phyloP scores from a whole-genome alignment of 768 basidiomycete species.

The Dioszegia hungarica region DNA sequence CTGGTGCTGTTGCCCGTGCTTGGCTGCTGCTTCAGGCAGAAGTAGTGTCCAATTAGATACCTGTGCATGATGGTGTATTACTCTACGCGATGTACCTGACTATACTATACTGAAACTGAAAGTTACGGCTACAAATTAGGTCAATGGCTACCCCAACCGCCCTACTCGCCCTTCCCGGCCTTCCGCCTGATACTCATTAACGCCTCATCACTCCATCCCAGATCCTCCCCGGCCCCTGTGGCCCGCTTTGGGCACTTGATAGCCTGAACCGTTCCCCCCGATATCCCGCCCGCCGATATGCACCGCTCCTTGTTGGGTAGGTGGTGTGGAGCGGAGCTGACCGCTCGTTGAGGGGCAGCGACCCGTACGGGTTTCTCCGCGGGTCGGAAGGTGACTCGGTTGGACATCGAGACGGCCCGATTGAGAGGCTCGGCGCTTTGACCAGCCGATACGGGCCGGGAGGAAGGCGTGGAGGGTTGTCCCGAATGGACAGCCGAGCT shows the following conservation, averaged over 20 bases:
- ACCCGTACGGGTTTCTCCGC: background rate
- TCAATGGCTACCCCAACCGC: too few relatives aligned
- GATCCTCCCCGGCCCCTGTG: background rate
- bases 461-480: background rate
- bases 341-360: background rate
- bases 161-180: constrained; percentile 2
- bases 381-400: background rate
- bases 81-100: too few relatives aligned
- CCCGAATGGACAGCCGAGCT: background rate
- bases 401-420: background rate
- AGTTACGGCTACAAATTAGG: background rate
- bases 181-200: constrained; percentile 12
- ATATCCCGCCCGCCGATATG: too few relatives aligned
- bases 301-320: too few relatives aligned
- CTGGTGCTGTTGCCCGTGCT: too few relatives aligned
- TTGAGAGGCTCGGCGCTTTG: background rate
- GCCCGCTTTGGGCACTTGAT: constrained; percentile 3
- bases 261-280: too few relatives aligned
- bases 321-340: background rate
- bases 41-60: too few relatives aligned
- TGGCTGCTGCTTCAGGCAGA: too few relatives aligned
- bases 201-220: constrained; percentile 21
- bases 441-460: background rate
- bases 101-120: background rate
- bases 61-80: too few relatives aligned